phyloP scores from a whole-genome alignment of 23 red algal genomes.

The Gracilaria domingensis region DNA sequence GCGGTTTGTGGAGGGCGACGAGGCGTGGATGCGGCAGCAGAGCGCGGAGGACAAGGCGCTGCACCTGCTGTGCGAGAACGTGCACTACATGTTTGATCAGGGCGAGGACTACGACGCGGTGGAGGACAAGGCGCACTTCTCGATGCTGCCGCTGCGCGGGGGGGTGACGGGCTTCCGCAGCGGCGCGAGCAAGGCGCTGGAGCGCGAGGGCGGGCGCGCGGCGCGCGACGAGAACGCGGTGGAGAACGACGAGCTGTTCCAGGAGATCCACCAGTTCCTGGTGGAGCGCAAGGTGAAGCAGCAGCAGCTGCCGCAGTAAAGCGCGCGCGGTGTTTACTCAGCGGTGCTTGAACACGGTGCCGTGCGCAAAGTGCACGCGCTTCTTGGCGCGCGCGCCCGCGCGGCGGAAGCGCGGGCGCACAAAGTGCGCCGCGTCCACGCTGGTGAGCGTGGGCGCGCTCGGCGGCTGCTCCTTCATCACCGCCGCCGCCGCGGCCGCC shows the following conservation, averaged over 20 bases:
- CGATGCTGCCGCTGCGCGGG: constrained; percentile 18
- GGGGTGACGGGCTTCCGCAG: constrained; percentile 23
- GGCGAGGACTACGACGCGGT: constrained; percentile 32
- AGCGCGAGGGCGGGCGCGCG: constrained; percentile 5
- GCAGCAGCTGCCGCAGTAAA: background rate
- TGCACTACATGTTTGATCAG: constrained; percentile 45
- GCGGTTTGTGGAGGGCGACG: constrained; percentile 28
- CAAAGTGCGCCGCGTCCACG: background rate
- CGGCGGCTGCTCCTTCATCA: constrained; percentile 24
- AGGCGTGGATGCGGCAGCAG: constrained; percentile 37
- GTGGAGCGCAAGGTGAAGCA: background rate
- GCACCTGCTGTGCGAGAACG: constrained; percentile 44
- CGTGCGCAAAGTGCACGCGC: background rate
- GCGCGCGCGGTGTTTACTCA: background rate
- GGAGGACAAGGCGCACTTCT: constrained; percentile 1
- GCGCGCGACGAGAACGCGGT: constrained; percentile 30
- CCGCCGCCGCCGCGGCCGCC: constrained; percentile 54
- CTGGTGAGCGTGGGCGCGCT: background rate
- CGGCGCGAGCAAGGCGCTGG: background rate
- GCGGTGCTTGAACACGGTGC: constrained; percentile 2
- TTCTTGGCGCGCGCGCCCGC: background rate
- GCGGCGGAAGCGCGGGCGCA: constrained; percentile 10
- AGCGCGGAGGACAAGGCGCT: constrained; percentile 25
- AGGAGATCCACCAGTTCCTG: constrained; percentile 4
- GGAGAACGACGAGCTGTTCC: constrained; percentile 43